Conservation (phyloP, 495 filamentous ascomycete genomes). For the Pseudoneurospora amorphoporcata region DNA sequence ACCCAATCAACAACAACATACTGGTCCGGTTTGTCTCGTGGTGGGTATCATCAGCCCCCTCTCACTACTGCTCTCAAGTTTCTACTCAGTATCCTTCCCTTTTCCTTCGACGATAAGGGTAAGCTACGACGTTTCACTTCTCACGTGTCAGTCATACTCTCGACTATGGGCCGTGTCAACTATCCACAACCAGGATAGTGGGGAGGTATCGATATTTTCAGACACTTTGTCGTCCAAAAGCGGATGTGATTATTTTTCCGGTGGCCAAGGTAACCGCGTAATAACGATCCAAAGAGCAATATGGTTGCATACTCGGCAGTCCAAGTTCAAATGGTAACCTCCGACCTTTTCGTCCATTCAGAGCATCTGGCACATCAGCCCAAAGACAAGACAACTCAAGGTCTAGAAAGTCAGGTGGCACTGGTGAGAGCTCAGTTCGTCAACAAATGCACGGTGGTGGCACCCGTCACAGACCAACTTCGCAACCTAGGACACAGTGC, state of each 20-base stretch:
- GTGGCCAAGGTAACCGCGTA: background rate
- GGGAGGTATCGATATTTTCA: conserved; percentile 1
- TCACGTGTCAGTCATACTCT: conserved; percentile 18
- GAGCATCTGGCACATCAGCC: background rate
- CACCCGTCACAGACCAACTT: background rate
- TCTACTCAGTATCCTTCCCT: conserved; percentile 30
- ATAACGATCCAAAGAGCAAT: background rate
- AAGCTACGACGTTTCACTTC: conserved; percentile 32
- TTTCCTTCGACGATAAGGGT: conserved; percentile 47
- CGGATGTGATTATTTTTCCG: background rate
- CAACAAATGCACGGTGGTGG: background rate
- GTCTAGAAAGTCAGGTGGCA: background rate
- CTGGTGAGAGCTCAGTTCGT: background rate
- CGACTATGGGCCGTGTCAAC: conserved; percentile 3
- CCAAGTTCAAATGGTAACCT: background rate
- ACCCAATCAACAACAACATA: conserved; percentile 18
- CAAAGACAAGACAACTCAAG: background rate
- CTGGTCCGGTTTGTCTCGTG: conserved; percentile 21
- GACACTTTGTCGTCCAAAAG: background rate
- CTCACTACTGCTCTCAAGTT: conserved; percentile 23
- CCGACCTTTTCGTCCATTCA: background rate
- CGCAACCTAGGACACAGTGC: background rate
- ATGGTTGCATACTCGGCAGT: background rate
- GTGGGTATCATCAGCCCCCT: conserved; percentile 30
- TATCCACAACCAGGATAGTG: conserved; percentile 1